These are phyloP conservation scores for Penstemon barbatus DNA, from an alignment of 257 asterid species.

Conservation along the genomic window DNA sequence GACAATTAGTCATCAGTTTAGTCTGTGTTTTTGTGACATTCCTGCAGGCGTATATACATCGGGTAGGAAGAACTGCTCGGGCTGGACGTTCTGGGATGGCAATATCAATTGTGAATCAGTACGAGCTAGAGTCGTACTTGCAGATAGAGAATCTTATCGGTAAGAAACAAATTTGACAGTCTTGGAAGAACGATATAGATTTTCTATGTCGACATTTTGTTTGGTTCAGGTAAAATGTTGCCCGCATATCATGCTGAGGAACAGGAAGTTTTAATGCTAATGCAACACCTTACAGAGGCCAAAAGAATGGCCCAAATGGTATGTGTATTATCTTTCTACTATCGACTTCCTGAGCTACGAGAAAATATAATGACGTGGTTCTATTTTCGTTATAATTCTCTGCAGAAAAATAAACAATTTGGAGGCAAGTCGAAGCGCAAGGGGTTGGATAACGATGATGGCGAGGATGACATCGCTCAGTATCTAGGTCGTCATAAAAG, in stretches of 20 bases:
- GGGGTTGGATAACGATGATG: constrained; percentile 51
- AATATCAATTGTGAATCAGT: constrained; percentile 77
- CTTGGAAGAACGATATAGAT: neutral
- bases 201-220: constrained; percentile 16
- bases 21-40: constrained; percentile 20
- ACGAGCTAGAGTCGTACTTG: constrained; percentile 82
- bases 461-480: constrained; percentile 48
- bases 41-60: constrained; percentile 85
- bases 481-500: constrained; percentile 40
- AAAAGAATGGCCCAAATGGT: constrained; percentile 80
- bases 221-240: constrained; percentile 62
- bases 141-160: constrained; percentile 86
- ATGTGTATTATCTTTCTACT: neutral
- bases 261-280: constrained; percentile 70
- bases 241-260: constrained; percentile 68
- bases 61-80: constrained; percentile 99
- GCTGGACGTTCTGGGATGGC: constrained; percentile 97
- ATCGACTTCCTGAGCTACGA: too few species aligned
- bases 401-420: constrained; percentile 69
- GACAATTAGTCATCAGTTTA: neutral
- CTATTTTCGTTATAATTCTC: neutral
- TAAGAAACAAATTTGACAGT: constrained; percentile 28
- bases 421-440: constrained; percentile 50
- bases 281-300: constrained; percentile 78
- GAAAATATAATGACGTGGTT: neutral